These are phyloP conservation scores for Pittosporum tobira DNA, from an alignment of 129 eudicot genomes.

Conservation along the genomic window DNA sequence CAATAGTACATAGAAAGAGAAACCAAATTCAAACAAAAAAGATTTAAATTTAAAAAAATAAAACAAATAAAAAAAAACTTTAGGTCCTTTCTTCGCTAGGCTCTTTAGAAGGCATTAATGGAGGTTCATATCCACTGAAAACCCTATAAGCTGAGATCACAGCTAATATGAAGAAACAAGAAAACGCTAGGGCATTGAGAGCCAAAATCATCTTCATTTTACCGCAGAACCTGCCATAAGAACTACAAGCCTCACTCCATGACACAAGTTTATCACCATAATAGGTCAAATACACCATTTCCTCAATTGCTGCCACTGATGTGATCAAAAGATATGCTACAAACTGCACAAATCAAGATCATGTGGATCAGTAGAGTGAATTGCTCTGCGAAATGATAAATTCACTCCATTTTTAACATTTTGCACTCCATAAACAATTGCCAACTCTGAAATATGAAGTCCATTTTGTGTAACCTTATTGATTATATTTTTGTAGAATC, in stretches of 20 bases:
- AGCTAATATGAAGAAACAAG: slow-evolving; percentile 61
- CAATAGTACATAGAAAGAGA: no score
- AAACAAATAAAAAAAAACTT: neutral
- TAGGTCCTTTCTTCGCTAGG: slow-evolving; percentile 27
- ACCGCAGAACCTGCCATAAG: slow-evolving; percentile 73
- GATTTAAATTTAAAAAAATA: no score
- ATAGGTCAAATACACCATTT: slow-evolving; percentile 63
- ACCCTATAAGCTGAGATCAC: slow-evolving; percentile 78
- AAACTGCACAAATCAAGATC: slow-evolving; percentile 35
- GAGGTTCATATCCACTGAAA: slow-evolving; percentile 67
- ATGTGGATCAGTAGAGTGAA: no score
- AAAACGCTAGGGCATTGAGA: slow-evolving; percentile 48
- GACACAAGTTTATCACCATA: slow-evolving; percentile 64
- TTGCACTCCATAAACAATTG: no score
- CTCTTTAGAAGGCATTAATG: slow-evolving; percentile 41
- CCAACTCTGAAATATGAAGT: no score
- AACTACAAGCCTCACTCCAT: slow-evolving; percentile 87
- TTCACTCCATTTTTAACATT: no score
- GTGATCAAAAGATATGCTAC: slow-evolving; percentile 80
- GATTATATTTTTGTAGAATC: no score
- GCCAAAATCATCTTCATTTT: slow-evolving; percentile 49
- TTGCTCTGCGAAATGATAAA: no score
- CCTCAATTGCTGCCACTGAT: slow-evolving; percentile 57
- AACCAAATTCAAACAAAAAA: no score
- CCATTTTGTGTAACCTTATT: no score